phyloP scores from a whole-genome alignment of 176 grass and related monocot species.

The Eremochloa ophiuroides region DNA sequence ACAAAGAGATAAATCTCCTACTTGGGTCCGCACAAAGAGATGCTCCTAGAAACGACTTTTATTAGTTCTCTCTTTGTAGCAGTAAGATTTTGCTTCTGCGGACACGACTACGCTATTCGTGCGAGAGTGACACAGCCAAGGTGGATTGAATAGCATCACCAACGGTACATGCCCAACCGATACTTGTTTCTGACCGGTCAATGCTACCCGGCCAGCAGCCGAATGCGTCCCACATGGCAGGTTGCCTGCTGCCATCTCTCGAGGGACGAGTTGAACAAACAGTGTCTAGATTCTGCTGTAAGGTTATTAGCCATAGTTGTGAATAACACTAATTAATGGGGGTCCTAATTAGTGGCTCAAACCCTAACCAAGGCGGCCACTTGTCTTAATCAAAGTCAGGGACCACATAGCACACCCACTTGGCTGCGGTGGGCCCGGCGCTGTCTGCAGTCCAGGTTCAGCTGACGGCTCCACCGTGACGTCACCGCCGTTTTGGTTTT shows the following conservation, averaged over 20 bases:
- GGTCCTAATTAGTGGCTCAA: not conserved
- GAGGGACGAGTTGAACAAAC: not conserved
- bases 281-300: constrained; percentile 21
- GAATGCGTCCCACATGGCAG: not conserved
- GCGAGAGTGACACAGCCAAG: too few relatives aligned
- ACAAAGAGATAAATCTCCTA: too few relatives aligned
- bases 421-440: constrained; percentile 6
- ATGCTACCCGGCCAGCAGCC: not conserved
- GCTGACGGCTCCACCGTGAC: constrained; percentile 16
- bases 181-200: not conserved
- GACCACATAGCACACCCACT: not conserved
- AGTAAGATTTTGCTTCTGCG: not conserved
- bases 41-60: not conserved
- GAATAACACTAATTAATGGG: not conserved
- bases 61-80: not conserved
- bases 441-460: constrained; percentile 42
- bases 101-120: not conserved
- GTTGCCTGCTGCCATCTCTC: not conserved
- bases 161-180: not conserved
- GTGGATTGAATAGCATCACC: not conserved
- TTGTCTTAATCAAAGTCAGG: constrained; percentile 16
- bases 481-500: not conserved
- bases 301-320: not conserved
- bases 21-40: too few relatives aligned
- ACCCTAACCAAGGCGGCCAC: constrained; percentile 25